Evolutionary conservation across 495 filamentous ascomycete species (phyloP), one percentile per base, ranked within the genome.

Genomic region (Staphylotrichum longicolle): DNA sequence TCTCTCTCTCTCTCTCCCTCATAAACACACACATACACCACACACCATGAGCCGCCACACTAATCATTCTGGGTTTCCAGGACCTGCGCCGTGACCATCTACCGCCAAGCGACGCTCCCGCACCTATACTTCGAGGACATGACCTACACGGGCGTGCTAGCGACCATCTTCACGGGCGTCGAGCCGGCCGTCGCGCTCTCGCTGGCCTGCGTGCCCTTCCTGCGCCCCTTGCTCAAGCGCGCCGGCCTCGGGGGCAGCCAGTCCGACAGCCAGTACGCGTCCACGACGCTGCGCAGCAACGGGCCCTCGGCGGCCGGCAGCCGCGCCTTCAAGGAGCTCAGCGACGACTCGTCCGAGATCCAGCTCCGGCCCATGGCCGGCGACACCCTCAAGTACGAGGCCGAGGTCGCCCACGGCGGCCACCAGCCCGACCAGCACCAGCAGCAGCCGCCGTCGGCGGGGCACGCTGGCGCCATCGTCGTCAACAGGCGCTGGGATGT

Each of bases 301-400:
- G 53, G 11, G 34, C 33, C 46, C 7, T 30, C 45, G 2, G 42
- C 34, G 42, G 3, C 9, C 40, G 68, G 63, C 27, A 67, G 12
- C 34, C 64, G 69, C 9, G 62, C 58, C 3, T 70, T 72, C 45
- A 66, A 65, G 52, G 65, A 69, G 48, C 63, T 72, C 54, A 68
- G 56, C 55, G 70, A 72, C 47, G 60, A 72, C 62, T 63, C 69
- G 45, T 72, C 70, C 20, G 67, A 69, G 58, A 69, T 65, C 12
- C 70, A 68, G 45, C 60, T 72, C 12, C 61, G 62, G 20, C 70
- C 70, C 35, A 2, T 62, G 33, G 60, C 45, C n/a, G 50, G 44
- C 45, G 60, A 62, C 15, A 14, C 44, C 15, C 27, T 57, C 4
- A 62, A 62, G 52, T 62, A 62, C 46, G 60, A 62, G 45, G 60